Conservation (phyloP, 441 rosid genomes). For the Gossypium gossypioides region DNA sequence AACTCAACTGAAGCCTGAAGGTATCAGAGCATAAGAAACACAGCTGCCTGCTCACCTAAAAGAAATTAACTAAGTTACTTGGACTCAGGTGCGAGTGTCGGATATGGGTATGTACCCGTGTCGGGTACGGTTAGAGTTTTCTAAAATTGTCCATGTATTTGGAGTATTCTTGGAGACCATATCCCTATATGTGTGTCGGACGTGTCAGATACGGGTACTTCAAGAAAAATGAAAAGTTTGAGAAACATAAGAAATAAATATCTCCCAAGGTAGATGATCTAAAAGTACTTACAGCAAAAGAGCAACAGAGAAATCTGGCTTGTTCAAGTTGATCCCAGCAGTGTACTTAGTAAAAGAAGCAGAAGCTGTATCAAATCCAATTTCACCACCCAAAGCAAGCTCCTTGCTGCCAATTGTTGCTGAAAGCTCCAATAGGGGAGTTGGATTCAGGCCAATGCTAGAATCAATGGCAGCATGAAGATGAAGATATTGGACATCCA, state of each 20-base stretch:
- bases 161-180: too few species aligned
- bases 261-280: neutral
- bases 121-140: too few species aligned
- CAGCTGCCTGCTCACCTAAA: neutral
- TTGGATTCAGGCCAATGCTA: slow-evolving; percentile 68
- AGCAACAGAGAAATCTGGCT: slow-evolving; percentile 53
- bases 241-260: neutral
- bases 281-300: slow-evolving; percentile 50
- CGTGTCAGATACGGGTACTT: too few species aligned
- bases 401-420: slow-evolving; percentile 57
- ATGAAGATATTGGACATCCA: slow-evolving; percentile 67
- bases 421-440: slow-evolving; percentile 66
- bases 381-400: slow-evolving; percentile 60
- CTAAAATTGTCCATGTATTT: too few species aligned
- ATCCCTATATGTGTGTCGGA: too few species aligned
- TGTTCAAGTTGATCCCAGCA: slow-evolving; percentile 59
- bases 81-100: too few species aligned
- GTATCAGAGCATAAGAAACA: neutral
- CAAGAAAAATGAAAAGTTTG: too few species aligned
- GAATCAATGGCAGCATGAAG: slow-evolving; percentile 58
- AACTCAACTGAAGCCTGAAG: neutral
- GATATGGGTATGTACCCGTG: too few species aligned
- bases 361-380: slow-evolving; percentile 66
- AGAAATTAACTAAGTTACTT: neutral
- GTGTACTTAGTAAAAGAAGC: slow-evolving; percentile 52